Evolutionary conservation across 148 eudicot genomes (phyloP), one percentile per base, ranked within the genome.

Genomic region (Simmondsia chinensis): DNA sequence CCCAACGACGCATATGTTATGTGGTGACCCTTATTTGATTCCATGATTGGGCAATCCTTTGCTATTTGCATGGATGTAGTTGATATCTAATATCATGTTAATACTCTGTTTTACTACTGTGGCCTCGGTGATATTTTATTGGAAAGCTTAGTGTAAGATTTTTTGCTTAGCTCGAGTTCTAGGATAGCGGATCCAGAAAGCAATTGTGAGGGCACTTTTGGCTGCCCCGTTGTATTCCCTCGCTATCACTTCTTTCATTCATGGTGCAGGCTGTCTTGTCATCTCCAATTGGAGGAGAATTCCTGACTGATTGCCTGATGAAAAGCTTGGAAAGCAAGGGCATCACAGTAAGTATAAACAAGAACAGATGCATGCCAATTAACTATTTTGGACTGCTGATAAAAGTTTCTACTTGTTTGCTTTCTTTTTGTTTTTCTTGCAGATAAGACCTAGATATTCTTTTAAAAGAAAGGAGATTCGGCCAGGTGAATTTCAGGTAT

Each of bases 301-400:
- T 91, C 57, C 77, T 91, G 22, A 71, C 95, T 56, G 95, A 91
- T 71, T 85, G 99, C 73, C 74, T 91, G 72, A 74, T 84, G 49
- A 91, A 82, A 64, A 91, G 99, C 68, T 69, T 91, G 81, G 99
- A 91, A 65, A 75, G 87, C 63, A 91, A 91, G 79, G 99, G 99
- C 67, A 48, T 79, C 47, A 25, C 52, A 46, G 99, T 91, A 64
- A 76, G 95, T 65, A 39, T 3, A 54, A 23, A 45, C 2, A 50
- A 43, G 24, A 29, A 24, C 33, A 9, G 27, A 31, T 17, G 15
- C 33, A 14, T 41, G 41, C 29, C 20, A 1, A 16, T 36, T 54
- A 15, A n/a, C 30, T 20, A 49, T 31, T 20, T 33, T 30, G 26
- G 22, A 17, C 14, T 48, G 32, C 19, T n/a, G n/a, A n/a, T n/a